Evolutionary conservation across 345 rosid genomes (phyloP).

Genomic region (Raphanus raphanistrum): DNA sequence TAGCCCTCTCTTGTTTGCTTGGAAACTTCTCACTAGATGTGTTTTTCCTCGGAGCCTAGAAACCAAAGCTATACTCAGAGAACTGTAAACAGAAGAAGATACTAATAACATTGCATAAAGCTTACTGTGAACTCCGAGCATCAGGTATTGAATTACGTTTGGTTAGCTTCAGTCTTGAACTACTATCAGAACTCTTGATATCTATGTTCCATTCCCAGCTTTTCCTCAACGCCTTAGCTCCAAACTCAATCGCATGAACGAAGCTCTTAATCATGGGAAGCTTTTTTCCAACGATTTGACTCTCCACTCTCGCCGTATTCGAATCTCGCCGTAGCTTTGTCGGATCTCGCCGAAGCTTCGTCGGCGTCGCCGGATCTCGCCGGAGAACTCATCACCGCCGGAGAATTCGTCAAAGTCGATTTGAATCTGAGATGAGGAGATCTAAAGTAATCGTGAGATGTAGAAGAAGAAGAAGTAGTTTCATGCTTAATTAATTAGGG

Average conservation of each 20-base stretch:
- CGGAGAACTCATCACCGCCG: too few relatives aligned
- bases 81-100: neutral
- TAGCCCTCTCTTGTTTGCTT: slow-evolving; percentile 61
- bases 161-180: too few relatives aligned
- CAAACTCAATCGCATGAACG: slow-evolving; percentile 73
- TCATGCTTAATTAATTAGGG: too few relatives aligned
- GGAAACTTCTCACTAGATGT: slow-evolving; percentile 62
- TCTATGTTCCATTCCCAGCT: slow-evolving; percentile 96
- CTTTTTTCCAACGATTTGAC: slow-evolving; percentile 51
- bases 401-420: too few relatives aligned
- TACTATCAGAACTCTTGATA: slow-evolving; percentile 51
- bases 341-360: too few relatives aligned
- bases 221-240: slow-evolving; percentile 94
- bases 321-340: too few relatives aligned
- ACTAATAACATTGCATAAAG: neutral
- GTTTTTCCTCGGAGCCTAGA: slow-evolving; percentile 85
- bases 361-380: too few relatives aligned
- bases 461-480: too few relatives aligned
- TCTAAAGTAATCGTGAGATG: too few relatives aligned
- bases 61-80: too few relatives aligned
- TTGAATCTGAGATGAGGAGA: too few relatives aligned
- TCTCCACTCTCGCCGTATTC: slow-evolving; percentile 44
- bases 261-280: slow-evolving; percentile 59
- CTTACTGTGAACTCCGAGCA: slow-evolving; percentile 66
- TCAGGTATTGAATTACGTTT: slow-evolving; percentile 56